phyloP scores from a whole-genome alignment of 108 stramenopile genomes.

The Chaetoceros tenuissimus region DNA sequence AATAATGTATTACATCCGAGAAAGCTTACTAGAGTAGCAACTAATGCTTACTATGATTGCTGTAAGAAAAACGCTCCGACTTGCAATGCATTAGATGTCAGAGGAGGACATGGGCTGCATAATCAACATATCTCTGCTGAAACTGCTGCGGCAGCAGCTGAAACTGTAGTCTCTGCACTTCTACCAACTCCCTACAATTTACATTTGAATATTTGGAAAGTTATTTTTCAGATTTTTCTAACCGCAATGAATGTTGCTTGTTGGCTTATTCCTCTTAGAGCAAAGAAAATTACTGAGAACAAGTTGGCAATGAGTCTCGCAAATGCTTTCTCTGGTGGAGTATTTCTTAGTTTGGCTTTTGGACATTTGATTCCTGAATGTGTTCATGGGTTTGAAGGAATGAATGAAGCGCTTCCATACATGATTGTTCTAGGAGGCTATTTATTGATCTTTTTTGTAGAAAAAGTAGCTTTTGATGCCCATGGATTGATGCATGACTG shows the following conservation, averaged over 20 bases:
- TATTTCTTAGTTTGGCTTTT: slow-evolving; percentile 92
- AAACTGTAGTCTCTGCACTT: slow-evolving; percentile 6
- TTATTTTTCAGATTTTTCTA: slow-evolving; percentile 77
- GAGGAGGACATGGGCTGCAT: slow-evolving; percentile 3
- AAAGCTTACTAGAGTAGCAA: not conserved
- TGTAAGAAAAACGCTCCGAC: slow-evolving; percentile 4
- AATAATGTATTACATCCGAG: slow-evolving; percentile 17
- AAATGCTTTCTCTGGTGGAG: slow-evolving; percentile 96
- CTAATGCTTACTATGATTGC: not conserved
- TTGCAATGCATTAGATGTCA: not conserved
- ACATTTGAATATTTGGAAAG: slow-evolving; percentile 81
- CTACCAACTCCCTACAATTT: slow-evolving; percentile 44
- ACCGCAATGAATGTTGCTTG: slow-evolving; percentile 85
- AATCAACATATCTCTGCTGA: not conserved
- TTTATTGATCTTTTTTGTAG: slow-evolving; percentile 93
- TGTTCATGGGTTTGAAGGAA: slow-evolving; percentile 74
- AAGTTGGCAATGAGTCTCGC: slow-evolving; percentile 74
- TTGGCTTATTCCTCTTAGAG: slow-evolving; percentile 77
- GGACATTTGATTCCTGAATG: slow-evolving; percentile 96
- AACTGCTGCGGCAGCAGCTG: slow-evolving; percentile 4
- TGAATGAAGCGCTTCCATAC: slow-evolving; percentile 73
- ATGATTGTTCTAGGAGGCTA: slow-evolving; percentile 82
- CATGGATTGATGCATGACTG: slow-evolving; percentile 76
- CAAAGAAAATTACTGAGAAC: slow-evolving; percentile 73
- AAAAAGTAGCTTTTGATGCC: slow-evolving; percentile 93